Base-by-base conservation (phyloP, 83 land plant genomes). In the Picea abies region DNA sequence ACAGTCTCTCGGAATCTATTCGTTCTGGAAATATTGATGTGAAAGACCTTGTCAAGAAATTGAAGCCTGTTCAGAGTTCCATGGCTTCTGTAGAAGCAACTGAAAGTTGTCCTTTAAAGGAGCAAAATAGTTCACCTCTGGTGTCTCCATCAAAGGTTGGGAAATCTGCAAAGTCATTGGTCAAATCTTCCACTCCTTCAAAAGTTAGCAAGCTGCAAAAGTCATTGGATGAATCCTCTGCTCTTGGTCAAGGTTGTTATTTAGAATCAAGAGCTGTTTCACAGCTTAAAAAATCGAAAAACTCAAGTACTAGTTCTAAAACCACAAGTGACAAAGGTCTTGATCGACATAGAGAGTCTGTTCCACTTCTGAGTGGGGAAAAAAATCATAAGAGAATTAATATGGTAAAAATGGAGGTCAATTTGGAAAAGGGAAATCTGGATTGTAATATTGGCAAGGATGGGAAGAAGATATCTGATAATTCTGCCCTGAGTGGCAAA, bases 51-150 rank as follows among this genome's bases (percentile, higher is more conserved):
- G 62, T 29, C 26, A 77, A 25, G 37, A 49, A 77, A 77, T 77
- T 77, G 79, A 77, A 77, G 63, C 62, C 79, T 58, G 32, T 77
- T n/a, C 60, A 77, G 62, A 23, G 22, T 44, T 75, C 26, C 44
- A 35, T 44, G 26, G 25, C 16, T 11, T 44, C 47, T 44, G 8
- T 5, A 44, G 39, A 71, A 19, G 15, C 63, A 60, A 25, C 12
- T 25, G 79, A 78, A 3, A 58, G 23, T 39, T 39, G 5, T 22
- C 37, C 63, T 78, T 4, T 16, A 58, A 60, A 78, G 63, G 29
- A 78, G 8, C 79, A 78, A 25, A 29, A 52, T 4, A 58, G 17
- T 78, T 17, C 79, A 49, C 11, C 52, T 49, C 52, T 8, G 2
- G 47, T 6, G 47, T 44, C 47, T 44, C 47, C 47, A 44, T 44